These are phyloP conservation scores for Eucalyptus urophylla DNA, from an alignment of 345 rosid genomes.

Conservation along the genomic window DNA sequence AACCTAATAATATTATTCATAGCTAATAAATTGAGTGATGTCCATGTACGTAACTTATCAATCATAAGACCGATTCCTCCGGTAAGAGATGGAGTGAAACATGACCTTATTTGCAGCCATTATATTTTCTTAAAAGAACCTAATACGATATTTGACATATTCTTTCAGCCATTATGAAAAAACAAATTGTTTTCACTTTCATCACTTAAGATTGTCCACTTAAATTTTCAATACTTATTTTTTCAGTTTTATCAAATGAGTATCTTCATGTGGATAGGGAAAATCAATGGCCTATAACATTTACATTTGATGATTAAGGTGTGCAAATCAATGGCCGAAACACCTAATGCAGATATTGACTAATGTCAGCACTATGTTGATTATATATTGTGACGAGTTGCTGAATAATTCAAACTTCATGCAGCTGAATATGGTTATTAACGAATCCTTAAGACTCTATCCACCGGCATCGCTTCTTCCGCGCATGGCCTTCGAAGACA, in stretches of 20 bases:
- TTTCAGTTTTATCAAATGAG: not conserved
- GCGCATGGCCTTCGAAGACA: conserved; percentile 25
- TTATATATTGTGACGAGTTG: not conserved
- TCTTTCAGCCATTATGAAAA: not conserved
- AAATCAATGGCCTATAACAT: not conserved
- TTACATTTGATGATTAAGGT: too few relatives aligned
- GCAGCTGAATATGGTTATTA: conserved; percentile 47
- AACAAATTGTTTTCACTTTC: not conserved
- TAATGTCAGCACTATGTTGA: not conserved
- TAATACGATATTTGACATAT: too few relatives aligned
- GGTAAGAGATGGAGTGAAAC: not conserved
- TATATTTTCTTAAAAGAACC: too few relatives aligned
- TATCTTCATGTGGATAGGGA: not conserved
- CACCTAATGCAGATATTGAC: not conserved
- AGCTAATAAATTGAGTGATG: not conserved
- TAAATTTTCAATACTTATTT: not conserved
- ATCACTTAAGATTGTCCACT: not conserved
- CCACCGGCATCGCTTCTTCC: conserved; percentile 13
- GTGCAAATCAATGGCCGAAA: not conserved
- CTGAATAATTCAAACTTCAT: not conserved
- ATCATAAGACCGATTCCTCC: not conserved
- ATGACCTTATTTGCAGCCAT: not conserved
- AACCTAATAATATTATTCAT: not conserved
- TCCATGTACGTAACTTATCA: not conserved
- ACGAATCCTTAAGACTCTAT: conserved; percentile 55